phyloP scores from a whole-genome alignment of 1,284 basidiomycete genomes.

The Quambalaria eucalypti region DNA sequence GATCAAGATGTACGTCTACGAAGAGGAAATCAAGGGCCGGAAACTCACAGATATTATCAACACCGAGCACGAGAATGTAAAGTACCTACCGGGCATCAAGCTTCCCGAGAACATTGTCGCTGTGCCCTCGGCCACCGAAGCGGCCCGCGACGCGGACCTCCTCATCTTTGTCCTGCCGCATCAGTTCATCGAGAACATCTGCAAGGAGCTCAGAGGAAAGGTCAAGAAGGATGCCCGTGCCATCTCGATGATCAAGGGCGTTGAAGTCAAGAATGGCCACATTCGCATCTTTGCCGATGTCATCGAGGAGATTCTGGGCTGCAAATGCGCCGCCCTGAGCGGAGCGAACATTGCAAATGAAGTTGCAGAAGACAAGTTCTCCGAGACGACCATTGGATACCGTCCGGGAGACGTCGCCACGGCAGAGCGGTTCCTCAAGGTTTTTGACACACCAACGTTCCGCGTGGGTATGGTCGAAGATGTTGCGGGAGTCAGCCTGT shows the following conservation, averaged over 20 bases:
- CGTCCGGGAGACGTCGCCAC: slow-evolving; percentile 39
- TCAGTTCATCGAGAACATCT: slow-evolving; percentile 48
- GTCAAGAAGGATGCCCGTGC: slow-evolving; percentile 39
- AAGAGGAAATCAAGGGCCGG: slow-evolving; percentile 51
- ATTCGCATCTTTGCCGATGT: slow-evolving; percentile 56
- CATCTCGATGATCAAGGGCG: slow-evolving; percentile 48
- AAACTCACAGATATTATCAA: slow-evolving; percentile 55
- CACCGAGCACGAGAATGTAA: slow-evolving; percentile 54
- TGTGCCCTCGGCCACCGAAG: slow-evolving; percentile 51
- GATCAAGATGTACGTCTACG: slow-evolving; percentile 42
- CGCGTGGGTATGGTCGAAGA: slow-evolving; percentile 54
- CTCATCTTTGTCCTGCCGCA: slow-evolving; percentile 56
- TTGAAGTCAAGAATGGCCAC: slow-evolving; percentile 48
- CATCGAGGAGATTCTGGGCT: slow-evolving; percentile 52
- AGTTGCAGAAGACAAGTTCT: slow-evolving; percentile 52
- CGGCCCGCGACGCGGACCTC: slow-evolving; percentile 53
- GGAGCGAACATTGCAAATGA: slow-evolving; percentile 58
- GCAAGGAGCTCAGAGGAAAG: slow-evolving; percentile 37
- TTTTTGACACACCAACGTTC: slow-evolving; percentile 53
- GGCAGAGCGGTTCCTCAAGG: slow-evolving; percentile 42
- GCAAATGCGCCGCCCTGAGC: slow-evolving; percentile 53
- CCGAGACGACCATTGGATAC: slow-evolving; percentile 56
- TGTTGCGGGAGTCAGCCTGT: slow-evolving; percentile 54
- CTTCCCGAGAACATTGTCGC: slow-evolving; percentile 55
- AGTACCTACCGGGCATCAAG: slow-evolving; percentile 53